Evolutionary conservation across 2,329 filamentous ascomycete species (phyloP).

Genomic region (Nemania sp.): DNA sequence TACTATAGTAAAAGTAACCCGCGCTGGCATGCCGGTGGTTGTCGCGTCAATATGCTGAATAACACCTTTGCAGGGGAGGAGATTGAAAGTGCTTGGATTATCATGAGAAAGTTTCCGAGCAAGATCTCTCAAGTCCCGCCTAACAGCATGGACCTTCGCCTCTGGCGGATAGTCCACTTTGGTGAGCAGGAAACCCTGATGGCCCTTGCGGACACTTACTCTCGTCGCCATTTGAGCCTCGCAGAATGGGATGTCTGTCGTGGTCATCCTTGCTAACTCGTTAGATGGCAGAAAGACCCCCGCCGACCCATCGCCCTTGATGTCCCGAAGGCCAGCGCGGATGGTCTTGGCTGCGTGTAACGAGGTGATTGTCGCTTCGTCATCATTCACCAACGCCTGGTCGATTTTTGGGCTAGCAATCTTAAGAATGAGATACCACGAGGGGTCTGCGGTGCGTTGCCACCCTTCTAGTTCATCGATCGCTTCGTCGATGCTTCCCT

Average conservation of each 20-base stretch:
- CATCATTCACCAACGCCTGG: background rate
- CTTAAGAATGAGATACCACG: slow-evolving; percentile 6
- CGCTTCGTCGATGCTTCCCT: slow-evolving; percentile 4
- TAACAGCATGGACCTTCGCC: background rate
- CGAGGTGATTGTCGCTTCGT: background rate
- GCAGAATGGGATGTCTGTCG: slow-evolving; percentile 4
- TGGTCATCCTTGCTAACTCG: slow-evolving; percentile 1
- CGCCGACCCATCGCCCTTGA: background rate
- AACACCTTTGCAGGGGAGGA: slow-evolving; percentile 3
- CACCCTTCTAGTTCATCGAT: slow-evolving; percentile 1
- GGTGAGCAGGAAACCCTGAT: background rate
- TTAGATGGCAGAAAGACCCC: background rate
- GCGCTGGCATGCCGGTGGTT: background rate
- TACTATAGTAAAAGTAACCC: background rate
- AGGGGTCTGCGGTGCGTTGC: slow-evolving; percentile 2
- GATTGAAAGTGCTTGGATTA: background rate
- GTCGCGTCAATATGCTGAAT: background rate
- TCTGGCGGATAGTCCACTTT: background rate
- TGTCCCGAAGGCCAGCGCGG: background rate
- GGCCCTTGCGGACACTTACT: background rate
- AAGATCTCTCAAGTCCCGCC: background rate
- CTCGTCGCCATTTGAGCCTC: background rate
- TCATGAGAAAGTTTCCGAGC: slow-evolving; percentile 1
- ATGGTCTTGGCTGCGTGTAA: background rate
- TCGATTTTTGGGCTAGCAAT: slow-evolving; percentile 1